phyloP scores from a whole-genome alignment of 805 yeast genomes.

The Candida tibetensis region DNA sequence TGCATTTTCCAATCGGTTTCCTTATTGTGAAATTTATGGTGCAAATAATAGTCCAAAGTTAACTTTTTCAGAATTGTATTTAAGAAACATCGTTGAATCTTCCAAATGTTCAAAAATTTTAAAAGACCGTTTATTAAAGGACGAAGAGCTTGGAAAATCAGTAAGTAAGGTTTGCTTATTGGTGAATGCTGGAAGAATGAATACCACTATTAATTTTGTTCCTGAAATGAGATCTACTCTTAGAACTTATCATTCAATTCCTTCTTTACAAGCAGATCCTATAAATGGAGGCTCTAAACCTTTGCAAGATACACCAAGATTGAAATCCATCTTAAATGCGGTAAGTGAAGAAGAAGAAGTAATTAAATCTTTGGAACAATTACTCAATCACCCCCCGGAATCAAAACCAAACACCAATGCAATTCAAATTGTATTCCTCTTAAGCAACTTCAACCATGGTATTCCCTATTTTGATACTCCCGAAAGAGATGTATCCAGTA shows the following conservation, averaged over 20 bases:
- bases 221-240: conserved; percentile 94
- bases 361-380: conserved; percentile 47
- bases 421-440: conserved; percentile 68
- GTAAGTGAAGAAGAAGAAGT: conserved; percentile 69
- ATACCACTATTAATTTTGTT: conserved; percentile 91
- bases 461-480: conserved; percentile 24
- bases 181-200: conserved; percentile 90
- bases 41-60: conserved; percentile 44
- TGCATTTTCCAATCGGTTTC: conserved; percentile 67
- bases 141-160: conserved; percentile 60
- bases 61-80: conserved; percentile 81
- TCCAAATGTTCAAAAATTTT: conserved; percentile 79
- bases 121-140: conserved; percentile 68
- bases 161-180: conserved; percentile 80
- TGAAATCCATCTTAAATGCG: conserved; percentile 85
- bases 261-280: conserved; percentile 74
- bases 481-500: conserved; percentile 14
- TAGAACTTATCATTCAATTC: conserved; percentile 91
- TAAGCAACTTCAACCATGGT: conserved; percentile 62
- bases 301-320: conserved; percentile 90
- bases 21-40: conserved; percentile 36
- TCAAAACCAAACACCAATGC: conserved; percentile 53
- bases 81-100: conserved; percentile 77
- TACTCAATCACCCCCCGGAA: conserved; percentile 32
- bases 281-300: conserved; percentile 55